phyloP scores from a whole-genome alignment of 352 stramenopile species.

The Pythium diclinum region DNA sequence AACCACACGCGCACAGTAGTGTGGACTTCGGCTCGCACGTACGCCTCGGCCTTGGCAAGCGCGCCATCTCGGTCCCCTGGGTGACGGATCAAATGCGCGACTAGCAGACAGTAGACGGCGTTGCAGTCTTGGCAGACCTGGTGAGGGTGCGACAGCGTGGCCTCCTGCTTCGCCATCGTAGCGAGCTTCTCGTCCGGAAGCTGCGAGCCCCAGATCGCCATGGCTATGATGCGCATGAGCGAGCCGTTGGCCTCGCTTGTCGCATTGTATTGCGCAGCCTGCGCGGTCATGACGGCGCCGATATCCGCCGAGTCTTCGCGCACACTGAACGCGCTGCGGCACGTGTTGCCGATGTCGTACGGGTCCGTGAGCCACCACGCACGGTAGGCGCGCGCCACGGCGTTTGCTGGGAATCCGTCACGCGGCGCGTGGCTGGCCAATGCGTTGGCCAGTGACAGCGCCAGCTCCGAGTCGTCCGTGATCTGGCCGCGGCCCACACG shows the following conservation, averaged over 20 bases:
- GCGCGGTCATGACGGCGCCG: conserved; percentile 30
- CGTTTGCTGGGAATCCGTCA: conserved; percentile 37
- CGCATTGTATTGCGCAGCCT: conserved; percentile 23
- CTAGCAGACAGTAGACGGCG: conserved; percentile 50
- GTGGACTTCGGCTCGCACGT: conserved; percentile 31
- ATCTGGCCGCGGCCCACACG: conserved; percentile 43
- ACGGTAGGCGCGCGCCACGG: conserved; percentile 37
- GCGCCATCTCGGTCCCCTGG: conserved; percentile 38
- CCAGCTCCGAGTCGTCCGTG: conserved; percentile 64
- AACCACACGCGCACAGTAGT: conserved; percentile 41
- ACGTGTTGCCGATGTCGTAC: conserved; percentile 58
- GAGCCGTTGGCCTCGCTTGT: conserved; percentile 50
- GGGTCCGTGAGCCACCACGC: conserved; percentile 37
- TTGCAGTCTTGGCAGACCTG: conserved; percentile 59
- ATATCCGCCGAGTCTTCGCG: conserved; percentile 15
- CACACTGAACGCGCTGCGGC: conserved; percentile 34
- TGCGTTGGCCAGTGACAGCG: conserved; percentile 39
- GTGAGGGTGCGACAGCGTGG: conserved; percentile 48
- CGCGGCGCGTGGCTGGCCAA: conserved; percentile 26
- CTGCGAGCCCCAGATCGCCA: conserved; percentile 38
- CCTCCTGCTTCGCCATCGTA: conserved; percentile 33
- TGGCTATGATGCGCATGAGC: conserved; percentile 48
- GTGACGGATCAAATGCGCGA: conserved; percentile 41
- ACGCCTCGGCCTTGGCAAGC: conserved; percentile 32
- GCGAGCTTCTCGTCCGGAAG: conserved; percentile 33